phyloP scores from a whole-genome alignment of 2,329 filamentous ascomycete species.

The Verticillium tricorpus region DNA sequence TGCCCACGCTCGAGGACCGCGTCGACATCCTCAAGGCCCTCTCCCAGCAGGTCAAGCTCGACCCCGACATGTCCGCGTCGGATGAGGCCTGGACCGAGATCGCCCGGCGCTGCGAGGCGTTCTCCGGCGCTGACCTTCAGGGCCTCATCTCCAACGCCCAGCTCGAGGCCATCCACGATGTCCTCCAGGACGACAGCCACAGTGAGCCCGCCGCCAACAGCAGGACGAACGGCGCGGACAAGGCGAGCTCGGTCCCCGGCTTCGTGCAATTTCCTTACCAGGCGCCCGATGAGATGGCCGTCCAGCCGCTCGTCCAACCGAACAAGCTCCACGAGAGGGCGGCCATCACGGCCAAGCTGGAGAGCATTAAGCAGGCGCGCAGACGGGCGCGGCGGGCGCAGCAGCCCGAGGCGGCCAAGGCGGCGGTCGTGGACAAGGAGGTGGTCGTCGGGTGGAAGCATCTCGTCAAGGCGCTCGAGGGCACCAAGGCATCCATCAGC shows the following conservation, averaged over 20 bases:
- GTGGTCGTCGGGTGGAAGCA: slow-evolving; percentile 84
- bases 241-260: slow-evolving; percentile 34
- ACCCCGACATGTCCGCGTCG: slow-evolving; percentile 55
- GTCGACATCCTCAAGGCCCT: slow-evolving; percentile 84
- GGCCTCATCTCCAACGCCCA: slow-evolving; percentile 95
- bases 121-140: slow-evolving; percentile 91
- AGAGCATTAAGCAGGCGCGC: slow-evolving; percentile 69
- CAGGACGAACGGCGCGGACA: slow-evolving; percentile 23
- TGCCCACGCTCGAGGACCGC: slow-evolving; percentile 75
- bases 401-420: slow-evolving; percentile 21
- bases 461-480: slow-evolving; percentile 69
- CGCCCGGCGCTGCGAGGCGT: slow-evolving; percentile 77
- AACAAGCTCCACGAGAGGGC: slow-evolving; percentile 66
- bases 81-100: slow-evolving; percentile 64
- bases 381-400: slow-evolving; percentile 36
- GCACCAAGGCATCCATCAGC: slow-evolving; percentile 79
- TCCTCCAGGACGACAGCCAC: slow-evolving; percentile 59
- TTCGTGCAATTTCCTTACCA: slow-evolving; percentile 87
- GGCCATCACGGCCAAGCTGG: slow-evolving; percentile 74
- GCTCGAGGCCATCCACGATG: slow-evolving; percentile 92
- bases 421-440: slow-evolving; percentile 47
- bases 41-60: slow-evolving; percentile 74
- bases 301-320: slow-evolving; percentile 13
- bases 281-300: slow-evolving; percentile 16
- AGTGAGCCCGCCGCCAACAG: slow-evolving; percentile 26